Base-by-base conservation (phyloP, 768 basidiomycete genomes). In the Suillus variegatus region DNA sequence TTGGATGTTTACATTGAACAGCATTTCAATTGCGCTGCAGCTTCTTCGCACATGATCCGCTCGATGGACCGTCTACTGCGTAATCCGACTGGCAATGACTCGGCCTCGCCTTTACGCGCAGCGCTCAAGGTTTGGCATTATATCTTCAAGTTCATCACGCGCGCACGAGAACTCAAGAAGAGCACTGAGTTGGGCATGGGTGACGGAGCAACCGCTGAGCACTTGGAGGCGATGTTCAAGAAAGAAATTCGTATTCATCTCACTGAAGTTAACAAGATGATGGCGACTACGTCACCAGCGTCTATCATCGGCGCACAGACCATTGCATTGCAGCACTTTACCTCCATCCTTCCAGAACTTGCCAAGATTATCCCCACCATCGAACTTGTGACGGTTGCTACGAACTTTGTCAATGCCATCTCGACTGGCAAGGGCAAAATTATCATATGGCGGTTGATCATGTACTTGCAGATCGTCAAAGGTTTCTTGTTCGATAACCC, bases 51-150 rank as follows among this genome's bases (percentile, higher is more conserved):
- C 72, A 89, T 99, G 71, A 86, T 98, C 47, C 88, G 86, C 66
- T 93, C 93, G 9, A 92, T 98, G 92, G 92, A 92, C 72, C 84
- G 87, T 32, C 85, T 97, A 16, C 81, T 98, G 47, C 80, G 81
- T 43, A 86, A 90, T 70, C 93, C 94, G 14, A 87, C 89, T 0
- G 85, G 87, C 25, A 78, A 82, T 10, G 92, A 93, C 28, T 87
- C 85, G 4, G 94, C 92, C 0, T 89, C 91, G 20, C 85, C 87
- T 6, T 84, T 98, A 63, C 89, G 96, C 41, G 89, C 94, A 13
- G 92, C 95, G 18, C 82, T 99, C 66, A 98, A 98, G 76, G 97
- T 98, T 38, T 97, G 95, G 95, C 92, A 95, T 72, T 94, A 96
- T 73, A 88, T 99, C 70, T 94, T 98, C 86, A 93, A 93, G 74